Evolutionary conservation across 495 filamentous ascomycete genomes (phyloP).

Genomic region (Platismatia glauca): DNA sequence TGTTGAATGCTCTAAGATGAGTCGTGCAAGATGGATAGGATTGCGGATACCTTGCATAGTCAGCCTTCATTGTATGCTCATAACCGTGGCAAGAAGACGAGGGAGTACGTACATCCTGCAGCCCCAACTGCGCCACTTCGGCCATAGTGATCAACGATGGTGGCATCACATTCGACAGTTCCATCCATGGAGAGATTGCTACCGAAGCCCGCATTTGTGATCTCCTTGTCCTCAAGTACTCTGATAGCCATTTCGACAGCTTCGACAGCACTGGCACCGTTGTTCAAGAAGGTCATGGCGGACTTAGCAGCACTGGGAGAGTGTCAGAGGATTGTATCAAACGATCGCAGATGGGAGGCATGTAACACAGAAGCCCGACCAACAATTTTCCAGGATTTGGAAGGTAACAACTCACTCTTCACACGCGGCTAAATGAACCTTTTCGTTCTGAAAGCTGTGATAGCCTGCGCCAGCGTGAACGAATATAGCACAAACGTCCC

Average conservation of each 20-base stretch:
- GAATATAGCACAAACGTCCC: slow-evolving; percentile 64
- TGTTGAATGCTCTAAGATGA: slow-evolving; percentile 67
- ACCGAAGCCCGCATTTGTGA: slow-evolving; percentile 92
- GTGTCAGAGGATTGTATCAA: slow-evolving; percentile 4
- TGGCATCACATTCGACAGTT: slow-evolving; percentile 87
- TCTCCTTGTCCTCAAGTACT: slow-evolving; percentile 81
- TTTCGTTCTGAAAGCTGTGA: slow-evolving; percentile 77
- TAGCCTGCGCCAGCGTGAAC: slow-evolving; percentile 96
- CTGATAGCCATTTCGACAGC: slow-evolving; percentile 89
- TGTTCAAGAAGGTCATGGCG: slow-evolving; percentile 68
- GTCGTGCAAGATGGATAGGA: slow-evolving; percentile 76
- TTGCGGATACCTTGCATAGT: slow-evolving; percentile 68
- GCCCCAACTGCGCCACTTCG: slow-evolving; percentile 90
- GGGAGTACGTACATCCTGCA: slow-evolving; percentile 59
- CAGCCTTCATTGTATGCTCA: slow-evolving; percentile 4
- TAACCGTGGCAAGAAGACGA: not conserved
- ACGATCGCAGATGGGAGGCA: not conserved
- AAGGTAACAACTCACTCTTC: slow-evolving; percentile 58
- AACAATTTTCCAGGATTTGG: not conserved
- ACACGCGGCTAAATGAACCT: slow-evolving; percentile 73
- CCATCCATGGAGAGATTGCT: slow-evolving; percentile 92
- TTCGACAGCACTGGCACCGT: slow-evolving; percentile 72
- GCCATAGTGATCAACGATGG: slow-evolving; percentile 80
- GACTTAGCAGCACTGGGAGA: slow-evolving; percentile 62
- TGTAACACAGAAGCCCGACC: not conserved